Evolutionary conservation across 305 asterid genomes (phyloP), one percentile per base, ranked within the genome.

Genomic region (Nicotiana rustica): DNA sequence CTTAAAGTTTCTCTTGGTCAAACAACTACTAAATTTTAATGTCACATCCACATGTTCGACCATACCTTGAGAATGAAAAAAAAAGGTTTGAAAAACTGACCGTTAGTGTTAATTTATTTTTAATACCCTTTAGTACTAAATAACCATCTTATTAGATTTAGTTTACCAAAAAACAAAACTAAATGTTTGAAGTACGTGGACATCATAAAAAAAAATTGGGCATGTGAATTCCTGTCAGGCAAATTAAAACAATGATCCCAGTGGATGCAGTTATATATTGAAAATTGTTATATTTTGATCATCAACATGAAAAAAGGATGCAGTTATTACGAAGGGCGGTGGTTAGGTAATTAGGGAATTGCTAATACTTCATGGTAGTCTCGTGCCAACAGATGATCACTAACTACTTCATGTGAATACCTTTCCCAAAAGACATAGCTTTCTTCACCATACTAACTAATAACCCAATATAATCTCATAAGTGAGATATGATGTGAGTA

Each of bases 341-440:
- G 79, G 41, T 73, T 73, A 49, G 79, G 62, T 73, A 25, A 25
- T 73, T 47, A 25, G 78, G 0, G 79, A 15, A 73, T 73, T 49
- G 79, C 64, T 73, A 73, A 49, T 12, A 25, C 38, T 19, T 79
- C 73, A 62, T 62, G 82, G 17, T 21, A 47, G 17, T 60, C 73
- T 65, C 82, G 73, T 79, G 82, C 82, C 25, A 61, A 10, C 41
- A 62, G 17, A 25, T 62, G 17, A 62, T 79, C 44, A 47, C 25
- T 41, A 12, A 25, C 25, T 0, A 25, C 36, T 79, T 79, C 82
- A 62, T 79, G 82, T 79, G 82, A 79, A 31, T 33, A 33, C 13
- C 17, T 18, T 3, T 18, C 1, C 61, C 38, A 1, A 71, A 71
- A 47, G 41, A 52, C 17, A 12, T 3, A 52, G 17, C 57, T 12